Evolutionary conservation across 495 filamentous ascomycete species (phyloP).

Genomic region (Penicillium roqueforti): DNA sequence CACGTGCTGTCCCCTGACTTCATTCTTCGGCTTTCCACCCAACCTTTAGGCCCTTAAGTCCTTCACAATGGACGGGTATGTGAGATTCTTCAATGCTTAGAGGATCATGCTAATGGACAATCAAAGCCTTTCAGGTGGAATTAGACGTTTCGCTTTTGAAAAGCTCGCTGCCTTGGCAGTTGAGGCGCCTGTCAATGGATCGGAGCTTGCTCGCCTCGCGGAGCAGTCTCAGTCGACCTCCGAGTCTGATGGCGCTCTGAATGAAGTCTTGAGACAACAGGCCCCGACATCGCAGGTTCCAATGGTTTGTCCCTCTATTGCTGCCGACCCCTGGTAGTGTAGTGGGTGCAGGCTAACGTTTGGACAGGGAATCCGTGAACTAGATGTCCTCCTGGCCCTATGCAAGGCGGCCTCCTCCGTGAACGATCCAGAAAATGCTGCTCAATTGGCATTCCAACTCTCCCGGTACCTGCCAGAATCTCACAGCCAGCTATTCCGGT

Average conservation of each 20-base stretch:
- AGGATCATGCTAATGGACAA: background rate
- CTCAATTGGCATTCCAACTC: constrained; percentile 67
- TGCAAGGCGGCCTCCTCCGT: constrained; percentile 80
- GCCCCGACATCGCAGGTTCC: constrained; percentile 45
- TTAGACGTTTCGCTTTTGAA: constrained; percentile 62
- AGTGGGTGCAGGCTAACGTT: constrained; percentile 23
- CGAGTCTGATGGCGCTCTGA: constrained; percentile 32
- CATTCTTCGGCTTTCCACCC: constrained; percentile 6
- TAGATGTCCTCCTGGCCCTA: constrained; percentile 82
- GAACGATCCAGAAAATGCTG: constrained; percentile 60
- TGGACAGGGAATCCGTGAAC: constrained; percentile 64
- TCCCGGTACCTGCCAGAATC: constrained; percentile 79
- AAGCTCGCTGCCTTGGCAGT: constrained; percentile 63
- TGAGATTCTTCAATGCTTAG: background rate
- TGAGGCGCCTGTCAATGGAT: constrained; percentile 46
- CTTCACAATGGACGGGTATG: constrained; percentile 27
- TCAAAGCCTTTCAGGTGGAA: constrained; percentile 37
- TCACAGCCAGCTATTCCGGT: constrained; percentile 67
- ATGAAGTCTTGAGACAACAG: constrained; percentile 37
- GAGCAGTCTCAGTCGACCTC: constrained; percentile 44
- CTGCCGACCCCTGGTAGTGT: background rate
- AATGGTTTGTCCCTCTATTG: constrained; percentile 40
- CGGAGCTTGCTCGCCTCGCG: constrained; percentile 62
- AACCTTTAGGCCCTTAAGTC: background rate
- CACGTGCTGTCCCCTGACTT: constrained; percentile 17